Evolutionary conservation across 495 filamentous ascomycete genomes (phyloP), one percentile per base, ranked within the genome.

Genomic region (Massariosphaeria phaeospora): DNA sequence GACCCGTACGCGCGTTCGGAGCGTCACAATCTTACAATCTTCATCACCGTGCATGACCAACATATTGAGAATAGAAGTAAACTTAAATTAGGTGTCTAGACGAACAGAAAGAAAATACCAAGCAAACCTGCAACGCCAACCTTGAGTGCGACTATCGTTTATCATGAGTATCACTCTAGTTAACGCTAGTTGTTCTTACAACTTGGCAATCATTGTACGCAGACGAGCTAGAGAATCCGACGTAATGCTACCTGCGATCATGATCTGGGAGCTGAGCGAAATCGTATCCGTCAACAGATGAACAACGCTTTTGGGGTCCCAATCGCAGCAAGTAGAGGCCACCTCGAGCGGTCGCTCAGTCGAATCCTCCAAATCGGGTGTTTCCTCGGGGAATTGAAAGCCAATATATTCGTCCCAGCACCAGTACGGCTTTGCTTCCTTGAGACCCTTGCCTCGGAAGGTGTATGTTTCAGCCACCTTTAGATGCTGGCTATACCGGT

Each of bases 171-270:
- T 15, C 25, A 11, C 43, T 3, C 27, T 23, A 4, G 9, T 4
- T 29, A 18, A 10, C 2, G n/a, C 10, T 10, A 11, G n/a, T 17
- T 8, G 46, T 25, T 55, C 31, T 41, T 34, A 6, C 20, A 41
- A 7, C 15, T 42, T 20, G 23, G 29, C 26, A 12, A 51, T 36
- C 47, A 51, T 36, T 21, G 18, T 12, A 26, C 24, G 10, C 13
- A 57, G 23, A 21, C 40, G 25, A 17, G 4, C 12, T n/a, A 48
- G n/a, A 8, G 53, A 57, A 34, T 50, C 46, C 9, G 18, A 21
- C 5, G 45, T 46, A 17, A 57, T 57, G 10, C 38, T 44, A 1
- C 54, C 54, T n/a, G 54, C 54, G 27, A 35, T 33, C 54, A 57
- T 3, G 38, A 51, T 46, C 20, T 50, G 45, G 12, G 38, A 40